These are phyloP conservation scores for Cytospora leucostoma DNA, from an alignment of 2,329 filamentous ascomycete species.

Conservation along the genomic window DNA sequence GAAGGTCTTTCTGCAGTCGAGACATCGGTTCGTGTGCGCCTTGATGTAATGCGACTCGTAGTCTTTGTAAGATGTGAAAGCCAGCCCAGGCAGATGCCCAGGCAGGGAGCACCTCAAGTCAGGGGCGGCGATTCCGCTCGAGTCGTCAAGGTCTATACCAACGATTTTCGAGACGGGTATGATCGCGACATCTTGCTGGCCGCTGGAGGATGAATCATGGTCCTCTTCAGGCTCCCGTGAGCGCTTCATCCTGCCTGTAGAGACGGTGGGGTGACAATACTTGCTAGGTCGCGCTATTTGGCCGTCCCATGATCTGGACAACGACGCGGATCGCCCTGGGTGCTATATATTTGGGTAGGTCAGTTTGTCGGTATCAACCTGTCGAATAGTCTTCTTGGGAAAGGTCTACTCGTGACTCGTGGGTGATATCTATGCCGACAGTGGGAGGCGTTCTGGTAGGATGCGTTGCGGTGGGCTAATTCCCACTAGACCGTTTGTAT, in stretches of 20 bases:
- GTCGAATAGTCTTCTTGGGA: neutral
- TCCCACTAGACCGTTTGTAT: neutral
- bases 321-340: neutral
- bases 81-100: constrained; percentile 70
- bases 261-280: neutral
- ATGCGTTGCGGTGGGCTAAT: neutral
- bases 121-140: constrained; percentile 37
- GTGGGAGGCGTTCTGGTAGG: neutral
- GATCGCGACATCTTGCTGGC: constrained; percentile 31
- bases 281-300: constrained; percentile 3
- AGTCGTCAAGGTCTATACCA: constrained; percentile 55
- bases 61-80: constrained; percentile 73
- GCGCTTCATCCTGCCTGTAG: constrained; percentile 56
- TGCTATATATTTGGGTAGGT: neutral
- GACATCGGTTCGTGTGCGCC: constrained; percentile 80
- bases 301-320: neutral
- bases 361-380: neutral
- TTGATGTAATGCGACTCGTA: constrained; percentile 87
- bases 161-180: constrained; percentile 53
- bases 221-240: constrained; percentile 60
- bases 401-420: neutral
- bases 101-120: constrained; percentile 81
- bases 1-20: constrained; percentile 83
- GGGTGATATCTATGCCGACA: neutral
- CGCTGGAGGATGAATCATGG: constrained; percentile 23